Evolutionary conservation across 768 basidiomycete species (phyloP), one percentile per base, ranked within the genome.

Genomic region (Termitomyces eurrhizus): DNA sequence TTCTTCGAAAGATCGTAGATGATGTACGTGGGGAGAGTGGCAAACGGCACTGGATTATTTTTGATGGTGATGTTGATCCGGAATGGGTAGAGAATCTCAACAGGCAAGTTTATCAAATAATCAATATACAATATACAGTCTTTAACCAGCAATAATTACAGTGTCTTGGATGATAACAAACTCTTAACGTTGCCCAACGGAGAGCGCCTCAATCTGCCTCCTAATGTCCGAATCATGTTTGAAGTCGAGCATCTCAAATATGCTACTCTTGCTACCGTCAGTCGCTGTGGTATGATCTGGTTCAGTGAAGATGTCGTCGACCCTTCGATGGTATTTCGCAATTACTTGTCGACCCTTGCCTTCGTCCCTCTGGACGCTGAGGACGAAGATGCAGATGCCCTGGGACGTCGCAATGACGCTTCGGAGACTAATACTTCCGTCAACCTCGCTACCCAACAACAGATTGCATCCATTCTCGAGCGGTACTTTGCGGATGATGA

Each of bases 241-340:
- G 97, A 99, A 72, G 97, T 98, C 59, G 97, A 98, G 72, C 94
- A 97, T 72, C 84, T 99, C 65, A 90, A 88, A 68, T 99, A 96
- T 72, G 97, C 97, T 0, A 99, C 97, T 4, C 86, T 91, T 57
- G 97, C 97, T 16, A 99, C 97, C 32, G 97, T 99, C 80, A 97
- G 94, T 85, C 95, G 97, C 58, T 99, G 97, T 69, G 97, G 97
- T 72, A 99, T 99, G 97, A 96, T 99, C 67, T 99, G 97, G 97
- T 99, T 99, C 78, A 98, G 95, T 71, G 95, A 98, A 60, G 95
- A 98, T 64, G 87, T 97, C 52, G 86, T 99, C 32, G 89, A 93
- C 64, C 87, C 95, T 7, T 76, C 81, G 0, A 98, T 98, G 97
- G 84, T 97, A 18, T 97, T 91, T 73, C 86, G 83, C 55, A 83